Evolutionary conservation across 169 alveolate genomes (phyloP).

Genomic region (Amoebophrya sp.): DNA sequence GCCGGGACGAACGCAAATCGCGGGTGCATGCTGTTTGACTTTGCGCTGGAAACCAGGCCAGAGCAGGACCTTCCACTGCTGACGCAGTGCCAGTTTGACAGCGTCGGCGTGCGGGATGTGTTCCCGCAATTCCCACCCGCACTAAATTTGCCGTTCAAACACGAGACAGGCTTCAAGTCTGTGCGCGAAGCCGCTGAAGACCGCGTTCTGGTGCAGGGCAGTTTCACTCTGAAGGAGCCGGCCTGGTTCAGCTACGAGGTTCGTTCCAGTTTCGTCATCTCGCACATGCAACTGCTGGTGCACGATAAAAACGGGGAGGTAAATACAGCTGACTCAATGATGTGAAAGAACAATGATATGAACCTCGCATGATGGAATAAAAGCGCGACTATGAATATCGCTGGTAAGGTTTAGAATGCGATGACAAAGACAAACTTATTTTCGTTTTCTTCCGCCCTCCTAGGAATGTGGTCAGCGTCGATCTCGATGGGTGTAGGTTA

Average conservation of each 20-base stretch:
- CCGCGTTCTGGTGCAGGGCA: not conserved
- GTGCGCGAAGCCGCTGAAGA: not conserved
- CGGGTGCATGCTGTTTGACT: not conserved
- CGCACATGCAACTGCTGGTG: not conserved
- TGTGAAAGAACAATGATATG: too few relatives aligned
- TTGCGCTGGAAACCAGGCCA: not conserved
- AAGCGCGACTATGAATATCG: too few relatives aligned
- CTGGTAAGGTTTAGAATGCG: too few relatives aligned
- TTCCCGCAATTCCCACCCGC: not conserved
- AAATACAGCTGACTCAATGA: too few relatives aligned
- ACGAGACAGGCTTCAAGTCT: not conserved
- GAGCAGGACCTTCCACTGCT: not conserved
- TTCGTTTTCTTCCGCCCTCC: too few relatives aligned
- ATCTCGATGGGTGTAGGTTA: too few relatives aligned
- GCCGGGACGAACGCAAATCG: too few relatives aligned
- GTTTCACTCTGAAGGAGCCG: not conserved
- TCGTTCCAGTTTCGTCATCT: not conserved
- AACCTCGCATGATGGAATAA: too few relatives aligned
- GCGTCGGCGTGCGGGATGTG: not conserved
- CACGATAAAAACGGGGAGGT: not conserved
- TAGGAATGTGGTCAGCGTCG: too few relatives aligned
- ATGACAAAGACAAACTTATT: too few relatives aligned
- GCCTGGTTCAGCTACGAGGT: not conserved
- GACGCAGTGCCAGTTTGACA: not conserved
- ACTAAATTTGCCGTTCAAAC: not conserved